Conservation (phyloP, 179 eudicot species). For the Spinacia oleracea region DNA sequence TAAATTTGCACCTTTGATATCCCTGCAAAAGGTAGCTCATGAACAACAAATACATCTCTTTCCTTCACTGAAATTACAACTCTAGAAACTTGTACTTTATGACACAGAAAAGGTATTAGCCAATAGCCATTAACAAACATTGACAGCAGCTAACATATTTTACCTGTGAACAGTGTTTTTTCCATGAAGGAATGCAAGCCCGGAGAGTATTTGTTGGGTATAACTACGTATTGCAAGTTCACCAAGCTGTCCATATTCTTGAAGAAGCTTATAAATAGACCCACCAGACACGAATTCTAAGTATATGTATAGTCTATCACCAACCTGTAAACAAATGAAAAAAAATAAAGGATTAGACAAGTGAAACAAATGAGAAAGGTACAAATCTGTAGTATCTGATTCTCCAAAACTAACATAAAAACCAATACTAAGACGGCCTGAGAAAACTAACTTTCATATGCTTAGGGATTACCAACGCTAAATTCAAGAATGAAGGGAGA, state of each 20-base stretch:
- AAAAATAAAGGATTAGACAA: background rate
- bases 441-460: background rate
- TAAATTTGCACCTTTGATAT: conserved; percentile 96
- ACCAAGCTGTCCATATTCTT: conserved; percentile 89
- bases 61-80: background rate
- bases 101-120: background rate
- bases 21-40: conserved; percentile 46
- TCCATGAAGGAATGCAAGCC: conserved; percentile 85
- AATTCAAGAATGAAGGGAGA: background rate
- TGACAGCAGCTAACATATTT: conserved; percentile 15
- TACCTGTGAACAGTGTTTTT: conserved; percentile 90
- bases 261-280: conserved; percentile 87
- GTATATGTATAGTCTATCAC: conserved; percentile 81
- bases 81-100: background rate
- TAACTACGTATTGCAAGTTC: conserved; percentile 88
- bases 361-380: background rate
- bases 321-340: conserved; percentile 52
- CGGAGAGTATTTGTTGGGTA: conserved; percentile 84
- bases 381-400: background rate
- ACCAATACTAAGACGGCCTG: background rate
- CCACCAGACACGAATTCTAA: conserved; percentile 98
- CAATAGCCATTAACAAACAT: background rate
- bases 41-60: conserved; percentile 3
- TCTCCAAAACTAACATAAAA: background rate
- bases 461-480: background rate